Percentiles rank a stretch among this genome's conserved stretches.
These are phyloP conservation scores for Aspergillus latus DNA, from an alignment of 2,329 filamentous ascomycete species.

Conservation along the genomic window DNA sequence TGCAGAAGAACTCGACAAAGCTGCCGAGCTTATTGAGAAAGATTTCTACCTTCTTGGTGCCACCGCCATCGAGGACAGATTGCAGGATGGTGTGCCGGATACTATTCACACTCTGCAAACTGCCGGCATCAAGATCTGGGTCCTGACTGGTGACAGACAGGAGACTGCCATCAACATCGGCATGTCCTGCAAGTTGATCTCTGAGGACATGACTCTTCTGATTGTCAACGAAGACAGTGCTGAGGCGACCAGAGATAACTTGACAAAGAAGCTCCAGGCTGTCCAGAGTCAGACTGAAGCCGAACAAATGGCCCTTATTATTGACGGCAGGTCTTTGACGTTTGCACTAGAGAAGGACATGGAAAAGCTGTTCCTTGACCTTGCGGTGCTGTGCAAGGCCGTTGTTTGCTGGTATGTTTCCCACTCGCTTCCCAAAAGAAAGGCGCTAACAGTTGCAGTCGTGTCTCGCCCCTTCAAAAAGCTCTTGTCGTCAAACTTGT, in stretches of 20 bases:
- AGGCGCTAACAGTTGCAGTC: slow-evolving; percentile 51
- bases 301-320: slow-evolving; percentile 86
- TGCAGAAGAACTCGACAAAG: slow-evolving; percentile 94
- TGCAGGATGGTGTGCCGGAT: slow-evolving; percentile 96
- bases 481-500: slow-evolving; percentile 97
- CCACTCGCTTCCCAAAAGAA: neutral
- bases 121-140: slow-evolving; percentile 98
- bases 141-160: slow-evolving; percentile 93
- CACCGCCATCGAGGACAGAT: slow-evolving; percentile 93
- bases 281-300: slow-evolving; percentile 74
- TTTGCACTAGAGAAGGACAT: slow-evolving; percentile 90
- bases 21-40: slow-evolving; percentile 90
- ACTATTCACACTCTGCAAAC: slow-evolving; percentile 97
- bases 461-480: slow-evolving; percentile 95
- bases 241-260: slow-evolving; percentile 76
- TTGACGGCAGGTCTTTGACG: slow-evolving; percentile 93
- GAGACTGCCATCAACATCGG: slow-evolving; percentile 99
- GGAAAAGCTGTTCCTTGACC: slow-evolving; percentile 88
- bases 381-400: slow-evolving; percentile 96
- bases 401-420: slow-evolving; percentile 75
- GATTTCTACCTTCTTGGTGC: slow-evolving; percentile 89
- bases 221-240: slow-evolving; percentile 91
- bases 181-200: slow-evolving; percentile 98
- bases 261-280: slow-evolving; percentile 90
- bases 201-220: slow-evolving; percentile 96